Conservation (phyloP, 371 early-diverging fungal species). For the Umbelopsis sp. region DNA sequence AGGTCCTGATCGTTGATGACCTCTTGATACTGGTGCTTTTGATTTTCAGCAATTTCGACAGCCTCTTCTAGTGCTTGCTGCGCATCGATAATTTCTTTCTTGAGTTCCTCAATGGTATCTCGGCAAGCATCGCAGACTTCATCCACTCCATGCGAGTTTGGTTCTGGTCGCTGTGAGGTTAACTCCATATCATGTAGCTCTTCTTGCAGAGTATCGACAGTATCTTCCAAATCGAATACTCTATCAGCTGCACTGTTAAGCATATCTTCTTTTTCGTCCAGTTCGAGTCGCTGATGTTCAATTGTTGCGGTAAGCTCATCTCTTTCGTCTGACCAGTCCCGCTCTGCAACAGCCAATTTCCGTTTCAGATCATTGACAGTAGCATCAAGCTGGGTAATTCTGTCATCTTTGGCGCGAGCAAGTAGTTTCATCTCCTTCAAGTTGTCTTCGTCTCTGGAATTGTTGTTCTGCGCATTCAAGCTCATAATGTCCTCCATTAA, state of each 20-base stretch:
- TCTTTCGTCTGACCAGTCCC: neutral
- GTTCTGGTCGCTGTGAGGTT: neutral
- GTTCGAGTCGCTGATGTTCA: neutral
- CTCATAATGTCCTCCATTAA: slow-evolving; percentile 13
- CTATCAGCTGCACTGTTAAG: slow-evolving; percentile 29
- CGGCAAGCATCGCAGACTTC: neutral
- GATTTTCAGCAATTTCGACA: slow-evolving; percentile 3
- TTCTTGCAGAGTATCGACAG: slow-evolving; percentile 2
- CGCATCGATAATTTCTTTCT: neutral
- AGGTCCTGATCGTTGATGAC: neutral
- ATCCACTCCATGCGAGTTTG: neutral
- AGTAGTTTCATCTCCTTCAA: slow-evolving; percentile 4
- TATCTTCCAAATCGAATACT: slow-evolving; percentile 8
- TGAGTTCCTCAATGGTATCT: neutral
- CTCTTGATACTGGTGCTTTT: slow-evolving; percentile 8
- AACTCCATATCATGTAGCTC: neutral
- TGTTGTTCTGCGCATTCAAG: neutral
- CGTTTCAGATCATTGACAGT: slow-evolving; percentile 1
- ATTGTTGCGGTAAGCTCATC: neutral
- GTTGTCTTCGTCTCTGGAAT: slow-evolving; percentile 1
- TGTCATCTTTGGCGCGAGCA: slow-evolving; percentile 9
- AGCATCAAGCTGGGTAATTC: slow-evolving; percentile 2
- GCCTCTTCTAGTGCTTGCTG: slow-evolving; percentile 13
- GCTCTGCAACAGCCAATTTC: neutral
- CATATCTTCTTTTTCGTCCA: slow-evolving; percentile 28